Percentiles rank a stretch among this genome's conserved stretches.
phyloP scores from a whole-genome alignment of 106 monocot genomes.

The Gastrodia elata region DNA sequence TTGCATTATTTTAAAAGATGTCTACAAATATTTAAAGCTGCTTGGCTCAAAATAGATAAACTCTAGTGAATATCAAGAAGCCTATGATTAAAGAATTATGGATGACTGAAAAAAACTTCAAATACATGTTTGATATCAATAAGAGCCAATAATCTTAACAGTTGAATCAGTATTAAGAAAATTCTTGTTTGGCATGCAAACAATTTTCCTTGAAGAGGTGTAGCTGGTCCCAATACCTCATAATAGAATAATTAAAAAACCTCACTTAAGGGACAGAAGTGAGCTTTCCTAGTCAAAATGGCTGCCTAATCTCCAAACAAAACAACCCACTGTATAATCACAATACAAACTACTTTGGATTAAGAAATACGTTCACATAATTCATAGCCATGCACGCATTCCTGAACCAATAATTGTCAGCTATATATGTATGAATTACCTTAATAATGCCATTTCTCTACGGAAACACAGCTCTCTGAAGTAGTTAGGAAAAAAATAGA shows the following conservation, averaged over 20 bases:
- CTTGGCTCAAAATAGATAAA: not conserved
- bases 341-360: not conserved
- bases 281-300: not conserved
- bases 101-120: not conserved
- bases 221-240: not conserved
- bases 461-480: not conserved
- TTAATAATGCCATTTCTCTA: not conserved
- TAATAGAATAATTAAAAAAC: not conserved
- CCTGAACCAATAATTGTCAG: not conserved
- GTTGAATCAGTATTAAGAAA: not conserved
- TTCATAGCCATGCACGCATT: not conserved
- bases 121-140: not conserved
- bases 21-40: not conserved
- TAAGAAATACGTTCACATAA: not conserved
- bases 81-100: not conserved
- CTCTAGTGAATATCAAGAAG: not conserved
- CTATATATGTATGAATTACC: not conserved
- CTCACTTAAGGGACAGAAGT: not conserved
- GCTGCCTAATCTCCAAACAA: not conserved
- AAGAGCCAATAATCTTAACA: not conserved
- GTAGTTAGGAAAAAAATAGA: not conserved
- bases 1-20: not conserved
- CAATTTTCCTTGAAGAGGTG: not conserved
- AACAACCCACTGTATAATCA: not conserved
- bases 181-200: not conserved